Base-by-base conservation (phyloP, 1,284 basidiomycete species). In the Trametes polyzona region DNA sequence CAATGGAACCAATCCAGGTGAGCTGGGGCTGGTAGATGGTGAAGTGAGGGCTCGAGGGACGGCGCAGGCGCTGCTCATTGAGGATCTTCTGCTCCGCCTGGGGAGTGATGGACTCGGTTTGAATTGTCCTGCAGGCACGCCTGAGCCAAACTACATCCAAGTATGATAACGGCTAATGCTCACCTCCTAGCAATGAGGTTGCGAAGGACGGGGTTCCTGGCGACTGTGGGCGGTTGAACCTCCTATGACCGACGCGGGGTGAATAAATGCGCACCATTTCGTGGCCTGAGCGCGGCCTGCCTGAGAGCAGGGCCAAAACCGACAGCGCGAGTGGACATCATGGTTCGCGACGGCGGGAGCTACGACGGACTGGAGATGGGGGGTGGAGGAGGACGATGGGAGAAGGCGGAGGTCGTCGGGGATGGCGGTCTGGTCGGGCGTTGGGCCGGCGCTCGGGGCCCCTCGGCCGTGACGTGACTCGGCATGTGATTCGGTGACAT, bases 21-120 rank as follows among this genome's bases (percentile, higher is more conserved):
- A 95, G 75, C 74, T 98, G 96, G 19, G 94, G 95, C 74, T 97
- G 92, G 79, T 98, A 99, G 75, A 98, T 98, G 47, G 93, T 93
- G 68, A 96, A 90, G 74, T 98, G 95, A 21, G 97, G 96, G 67
- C 90, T 92, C 56, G 82, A 90, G 17, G 97, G 96, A 27, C 96
- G 89, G 47, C 81, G 78, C 48, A 91, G 77, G 63, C 96, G 87
- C 74, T 98, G 95, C 63, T 84, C 73, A 80, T 99, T 96, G 62
- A 98, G 79, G 62, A 96, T 86, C 5, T 81, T 81, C 41, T 78
- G 74, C 44, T 84, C 79, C 1, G 84, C 81, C 0, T 84, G 77
- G 1, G 86, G 78, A 7, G 86, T 78, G 6, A 88, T 61, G 0
- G 87, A 86, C 67, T 90, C 74, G 0, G 86, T 90, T 68, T 90